Conservation (phyloP, 805 yeast genomes). For the Candida sanyiensis region DNA sequence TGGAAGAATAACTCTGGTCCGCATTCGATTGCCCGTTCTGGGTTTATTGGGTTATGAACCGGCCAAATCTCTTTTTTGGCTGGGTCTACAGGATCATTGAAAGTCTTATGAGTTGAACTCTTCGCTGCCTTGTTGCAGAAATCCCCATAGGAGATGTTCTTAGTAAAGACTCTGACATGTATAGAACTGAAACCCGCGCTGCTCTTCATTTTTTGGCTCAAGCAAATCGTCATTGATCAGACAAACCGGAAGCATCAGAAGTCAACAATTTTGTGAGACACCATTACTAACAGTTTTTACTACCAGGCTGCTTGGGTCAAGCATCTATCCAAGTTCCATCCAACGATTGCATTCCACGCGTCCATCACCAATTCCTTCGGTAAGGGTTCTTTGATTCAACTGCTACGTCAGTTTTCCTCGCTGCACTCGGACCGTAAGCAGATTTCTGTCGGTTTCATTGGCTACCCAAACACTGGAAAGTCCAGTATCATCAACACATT, state of each 20-base stretch:
- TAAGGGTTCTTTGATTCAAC: constrained; percentile 91
- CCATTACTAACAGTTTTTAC: constrained; percentile 18
- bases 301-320: constrained; percentile 97
- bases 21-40: constrained; percentile 47
- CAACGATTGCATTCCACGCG: constrained; percentile 97
- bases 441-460: constrained; percentile 94
- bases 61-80: constrained; percentile 33
- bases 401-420: constrained; percentile 86
- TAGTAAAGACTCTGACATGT: constrained; percentile 85
- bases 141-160: constrained; percentile 45
- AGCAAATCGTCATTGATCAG: background rate
- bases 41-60: constrained; percentile 26
- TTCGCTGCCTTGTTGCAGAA: constrained; percentile 18
- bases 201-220: background rate
- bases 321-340: constrained; percentile 81
- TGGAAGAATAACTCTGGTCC: constrained; percentile 78
- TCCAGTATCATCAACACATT: constrained; percentile 92
- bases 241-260: background rate
- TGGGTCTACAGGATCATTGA: constrained; percentile 23
- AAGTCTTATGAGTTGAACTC: constrained; percentile 76
- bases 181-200: constrained; percentile 9
- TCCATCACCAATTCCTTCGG: constrained; percentile 97
- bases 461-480: constrained; percentile 98
- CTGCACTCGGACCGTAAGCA: constrained; percentile 91
- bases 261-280: background rate